These are phyloP conservation scores for Coffea eugenioides DNA, from an alignment of 257 asterid species.

Conservation along the genomic window DNA sequence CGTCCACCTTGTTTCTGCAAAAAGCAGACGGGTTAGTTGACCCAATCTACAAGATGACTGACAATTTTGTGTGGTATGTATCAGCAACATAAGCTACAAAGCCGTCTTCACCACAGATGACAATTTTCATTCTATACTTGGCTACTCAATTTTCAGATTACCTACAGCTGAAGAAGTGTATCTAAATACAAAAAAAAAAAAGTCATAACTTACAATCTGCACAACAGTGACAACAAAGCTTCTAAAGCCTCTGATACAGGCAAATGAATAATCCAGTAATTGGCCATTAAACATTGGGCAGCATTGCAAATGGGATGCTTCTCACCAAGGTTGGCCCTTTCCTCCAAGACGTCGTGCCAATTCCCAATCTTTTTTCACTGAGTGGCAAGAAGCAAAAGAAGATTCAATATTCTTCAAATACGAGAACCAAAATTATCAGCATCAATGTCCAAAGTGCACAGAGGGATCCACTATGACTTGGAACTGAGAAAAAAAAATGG, in stretches of 20 bases:
- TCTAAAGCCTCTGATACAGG: neutral
- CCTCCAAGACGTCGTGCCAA: constrained; percentile 93
- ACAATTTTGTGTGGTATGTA: neutral
- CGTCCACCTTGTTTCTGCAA: neutral
- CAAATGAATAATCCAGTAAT: neutral
- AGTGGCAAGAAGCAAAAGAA: constrained; percentile 10
- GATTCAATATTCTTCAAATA: neutral
- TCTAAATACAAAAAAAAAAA: neutral
- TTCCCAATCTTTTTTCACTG: constrained; percentile 95
- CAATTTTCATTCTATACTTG: neutral
- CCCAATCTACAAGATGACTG: neutral
- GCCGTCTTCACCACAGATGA: neutral
- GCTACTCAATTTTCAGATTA: neutral
- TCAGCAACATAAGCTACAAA: neutral
- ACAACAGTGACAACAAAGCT: neutral
- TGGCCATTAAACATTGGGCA: neutral
- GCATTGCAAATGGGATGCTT: neutral
- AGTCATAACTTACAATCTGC: neutral
- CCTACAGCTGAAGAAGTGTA: neutral
- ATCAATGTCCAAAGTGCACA: neutral
- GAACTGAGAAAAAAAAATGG: neutral
- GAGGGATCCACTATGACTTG: neutral
- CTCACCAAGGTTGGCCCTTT: constrained; percentile 81
- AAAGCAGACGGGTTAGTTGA: neutral
- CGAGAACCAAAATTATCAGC: neutral